These are phyloP conservation scores for Glomus cerebriforme DNA, from an alignment of 192 early-diverging fungal species.

Conservation along the genomic window DNA sequence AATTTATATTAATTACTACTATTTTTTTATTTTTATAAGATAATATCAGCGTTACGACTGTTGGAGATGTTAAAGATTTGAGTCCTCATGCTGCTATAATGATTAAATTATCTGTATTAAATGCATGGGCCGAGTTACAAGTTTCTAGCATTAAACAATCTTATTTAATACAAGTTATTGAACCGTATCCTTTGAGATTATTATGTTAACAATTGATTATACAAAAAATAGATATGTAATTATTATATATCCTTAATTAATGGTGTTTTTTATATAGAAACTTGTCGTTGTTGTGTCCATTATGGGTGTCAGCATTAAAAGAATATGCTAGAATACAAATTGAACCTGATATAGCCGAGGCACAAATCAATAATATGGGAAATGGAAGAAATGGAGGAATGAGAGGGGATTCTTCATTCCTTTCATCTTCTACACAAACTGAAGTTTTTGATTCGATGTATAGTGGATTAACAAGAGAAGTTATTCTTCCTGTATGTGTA, in stretches of 20 bases:
- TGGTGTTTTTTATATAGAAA: conserved; percentile 35
- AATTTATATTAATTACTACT: background rate
- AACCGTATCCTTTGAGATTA: conserved; percentile 54
- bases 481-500: conserved; percentile 60
- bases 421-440: background rate
- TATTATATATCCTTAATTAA: conserved; percentile 2
- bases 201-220: background rate
- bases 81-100: conserved; percentile 80
- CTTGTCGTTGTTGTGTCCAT: conserved; percentile 49
- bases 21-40: conserved; percentile 3
- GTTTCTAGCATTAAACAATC: conserved; percentile 62
- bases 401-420: background rate
- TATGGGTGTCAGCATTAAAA: conserved; percentile 63
- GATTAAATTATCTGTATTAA: conserved; percentile 73
- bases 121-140: conserved; percentile 81
- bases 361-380: conserved; percentile 24
- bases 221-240: conserved; percentile 10
- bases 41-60: conserved; percentile 46
- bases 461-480: conserved; percentile 66
- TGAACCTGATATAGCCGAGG: conserved; percentile 57
- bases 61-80: conserved; percentile 58
- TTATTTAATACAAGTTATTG: conserved; percentile 62
- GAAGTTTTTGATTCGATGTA: conserved; percentile 61
- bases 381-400: background rate
- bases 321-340: conserved; percentile 67